These are phyloP conservation scores for Colletotrichum lindemuthianum DNA, from an alignment of 2,329 filamentous ascomycete genomes.

Conservation along the genomic window DNA sequence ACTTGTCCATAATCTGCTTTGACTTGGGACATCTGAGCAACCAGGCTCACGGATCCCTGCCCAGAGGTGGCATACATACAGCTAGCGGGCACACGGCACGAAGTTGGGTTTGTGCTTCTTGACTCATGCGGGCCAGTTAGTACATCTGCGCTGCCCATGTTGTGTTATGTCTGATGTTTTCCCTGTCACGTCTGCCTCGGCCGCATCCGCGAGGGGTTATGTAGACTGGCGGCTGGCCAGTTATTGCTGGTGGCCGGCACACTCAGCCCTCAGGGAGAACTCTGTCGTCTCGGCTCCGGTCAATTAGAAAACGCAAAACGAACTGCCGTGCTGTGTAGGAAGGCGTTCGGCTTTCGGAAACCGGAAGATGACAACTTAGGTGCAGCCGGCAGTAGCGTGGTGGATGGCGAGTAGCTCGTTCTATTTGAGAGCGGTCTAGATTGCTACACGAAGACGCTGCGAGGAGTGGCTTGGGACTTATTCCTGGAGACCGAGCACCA, in stretches of 20 bases:
- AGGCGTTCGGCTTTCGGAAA: not conserved
- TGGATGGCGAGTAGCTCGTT: too few species aligned
- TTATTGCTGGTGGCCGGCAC: not conserved
- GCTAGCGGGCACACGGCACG: constrained; percentile 24
- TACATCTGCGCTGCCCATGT: not conserved
- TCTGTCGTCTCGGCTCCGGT: constrained; percentile 25
- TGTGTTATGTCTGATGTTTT: constrained; percentile 9
- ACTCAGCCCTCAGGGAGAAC: constrained; percentile 21
- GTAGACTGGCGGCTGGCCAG: too few species aligned
- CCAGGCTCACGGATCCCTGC: constrained; percentile 15
- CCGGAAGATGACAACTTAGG: too few species aligned
- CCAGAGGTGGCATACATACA: constrained; percentile 5
- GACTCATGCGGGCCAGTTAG: constrained; percentile 5
- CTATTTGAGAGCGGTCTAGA: too few species aligned
- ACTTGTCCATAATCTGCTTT: constrained; percentile 2
- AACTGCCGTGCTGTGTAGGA: not conserved
- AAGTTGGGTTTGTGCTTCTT: constrained; percentile 14
- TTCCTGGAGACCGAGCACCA: constrained; percentile 18
- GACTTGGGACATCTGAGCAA: constrained; percentile 6
- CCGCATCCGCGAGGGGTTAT: constrained; percentile 24
- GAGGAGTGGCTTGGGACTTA: constrained; percentile 6
- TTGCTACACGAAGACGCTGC: not conserved
- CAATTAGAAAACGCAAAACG: constrained; percentile 15
- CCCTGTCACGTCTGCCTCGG: constrained; percentile 6
- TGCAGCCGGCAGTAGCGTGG: too few species aligned